Conservation (phyloP, 1,284 basidiomycete genomes). For the Golubevia pallescens region DNA sequence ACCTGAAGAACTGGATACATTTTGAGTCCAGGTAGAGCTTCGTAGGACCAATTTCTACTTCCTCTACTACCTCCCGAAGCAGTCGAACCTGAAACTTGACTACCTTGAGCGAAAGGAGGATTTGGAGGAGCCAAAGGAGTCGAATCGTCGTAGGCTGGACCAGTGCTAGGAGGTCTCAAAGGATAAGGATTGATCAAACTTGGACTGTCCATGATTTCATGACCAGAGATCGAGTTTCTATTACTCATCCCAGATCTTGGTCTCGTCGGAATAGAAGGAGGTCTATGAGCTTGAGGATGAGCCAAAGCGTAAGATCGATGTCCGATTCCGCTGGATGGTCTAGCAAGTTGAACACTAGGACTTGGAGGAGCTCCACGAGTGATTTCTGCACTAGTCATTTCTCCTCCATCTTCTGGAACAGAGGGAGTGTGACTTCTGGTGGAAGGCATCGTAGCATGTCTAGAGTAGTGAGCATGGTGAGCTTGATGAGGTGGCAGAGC, state of each 20-base stretch:
- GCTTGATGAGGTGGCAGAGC: slow-evolving; percentile 17
- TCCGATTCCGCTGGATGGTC: slow-evolving; percentile 26
- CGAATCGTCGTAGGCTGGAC: slow-evolving; percentile 12
- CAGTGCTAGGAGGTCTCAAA: slow-evolving; percentile 11
- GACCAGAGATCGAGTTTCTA: background rate
- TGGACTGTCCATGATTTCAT: background rate
- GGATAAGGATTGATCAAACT: slow-evolving; percentile 10
- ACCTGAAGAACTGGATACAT: slow-evolving; percentile 36
- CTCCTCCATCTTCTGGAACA: slow-evolving; percentile 51
- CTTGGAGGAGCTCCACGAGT: slow-evolving; percentile 11
- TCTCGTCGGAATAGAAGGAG: slow-evolving; percentile 1
- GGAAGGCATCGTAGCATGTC: slow-evolving; percentile 40
- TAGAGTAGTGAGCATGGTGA: slow-evolving; percentile 14
- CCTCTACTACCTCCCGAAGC: background rate
- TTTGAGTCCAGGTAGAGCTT: slow-evolving; percentile 33
- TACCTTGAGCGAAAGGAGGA: slow-evolving; percentile 10
- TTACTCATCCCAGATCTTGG: background rate
- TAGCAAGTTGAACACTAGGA: slow-evolving; percentile 23
- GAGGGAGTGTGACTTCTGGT: slow-evolving; percentile 35
- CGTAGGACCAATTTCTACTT: slow-evolving; percentile 32
- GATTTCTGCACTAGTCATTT: slow-evolving; percentile 30
- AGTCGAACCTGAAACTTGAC: background rate
- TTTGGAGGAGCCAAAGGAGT: slow-evolving; percentile 7
- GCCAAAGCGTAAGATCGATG: slow-evolving; percentile 26
- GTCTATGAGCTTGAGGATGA: slow-evolving; percentile 22